Conservation (phyloP, 2,329 filamentous ascomycete species). For the Penicillium sp. region DNA sequence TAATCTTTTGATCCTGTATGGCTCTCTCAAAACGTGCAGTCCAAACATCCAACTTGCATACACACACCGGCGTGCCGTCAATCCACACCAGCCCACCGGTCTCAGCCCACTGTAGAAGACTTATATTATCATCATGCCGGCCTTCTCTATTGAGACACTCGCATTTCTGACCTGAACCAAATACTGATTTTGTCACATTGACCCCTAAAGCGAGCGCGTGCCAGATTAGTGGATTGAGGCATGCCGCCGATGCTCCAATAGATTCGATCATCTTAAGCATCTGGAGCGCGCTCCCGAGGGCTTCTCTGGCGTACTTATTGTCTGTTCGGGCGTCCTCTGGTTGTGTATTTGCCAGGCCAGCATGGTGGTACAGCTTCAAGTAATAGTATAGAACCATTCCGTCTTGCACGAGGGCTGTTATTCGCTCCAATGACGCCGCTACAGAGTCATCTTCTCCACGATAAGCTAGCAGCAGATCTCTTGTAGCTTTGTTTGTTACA, state of each 20-base stretch:
- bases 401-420: constrained; percentile 4
- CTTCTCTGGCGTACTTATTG: constrained; percentile 2
- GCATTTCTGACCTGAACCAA: background rate
- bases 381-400: constrained; percentile 10
- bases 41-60: constrained; percentile 6
- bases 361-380: constrained; percentile 4
- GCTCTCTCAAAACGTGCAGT: background rate
- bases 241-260: background rate
- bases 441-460: constrained; percentile 6
- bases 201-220: constrained; percentile 1
- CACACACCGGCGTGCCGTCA: constrained; percentile 5
- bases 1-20: background rate
- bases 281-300: constrained; percentile 7
- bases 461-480: constrained; percentile 6
- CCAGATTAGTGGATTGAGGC: constrained; percentile 1
- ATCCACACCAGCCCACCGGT: background rate
- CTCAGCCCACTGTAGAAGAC: background rate
- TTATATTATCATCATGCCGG: background rate
- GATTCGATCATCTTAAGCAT: constrained; percentile 3
- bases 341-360: background rate
- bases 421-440: background rate
- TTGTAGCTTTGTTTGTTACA: background rate
- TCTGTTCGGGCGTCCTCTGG: background rate
- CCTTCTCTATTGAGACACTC: background rate
- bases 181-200: background rate